Evolutionary conservation across 768 basidiomycete species (phyloP), one percentile per base, ranked within the genome.

Genomic region (Clitopilus hobsonii): DNA sequence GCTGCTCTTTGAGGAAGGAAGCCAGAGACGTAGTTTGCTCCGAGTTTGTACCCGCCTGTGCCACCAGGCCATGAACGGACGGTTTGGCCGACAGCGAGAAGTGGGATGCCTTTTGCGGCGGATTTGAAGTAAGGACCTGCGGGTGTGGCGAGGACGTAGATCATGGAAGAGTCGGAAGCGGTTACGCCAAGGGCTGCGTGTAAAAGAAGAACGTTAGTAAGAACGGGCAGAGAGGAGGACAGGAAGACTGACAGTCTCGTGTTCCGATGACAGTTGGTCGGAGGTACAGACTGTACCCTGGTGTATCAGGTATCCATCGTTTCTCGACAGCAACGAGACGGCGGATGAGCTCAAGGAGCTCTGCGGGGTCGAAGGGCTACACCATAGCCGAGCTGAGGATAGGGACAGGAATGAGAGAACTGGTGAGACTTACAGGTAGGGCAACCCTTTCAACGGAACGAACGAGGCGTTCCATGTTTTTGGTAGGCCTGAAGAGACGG

Each of bases 241-340:
- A 23, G 24, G 23, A 8, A 23, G 18, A 20, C 25, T 25, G 60
- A 73, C 73, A 66, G 3, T 72, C 41, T 18, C 78, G 78, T 1
- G 81, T 82, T 6, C 80, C 81, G 54, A 82, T 88, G 64, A 91
- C 70, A 5, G 86, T 93, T 22, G 91, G 88, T 47, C 94, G 86
- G 60, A 97, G 81, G 74, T 96, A 98, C 29, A 98, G 74, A 55
- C 88, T 91, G 68, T 91, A 83, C 13, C 88, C 93, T 1, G 82
- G 75, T 11, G 74, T 68, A 1, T 74, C 70, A 2, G 94, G 94
- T 27, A 97, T 91, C 94, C 94, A 97, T 10, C 86, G 81, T n/a
- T 75, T 69, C 41, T 98, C 94, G 47, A 88, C 59, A 38, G 65
- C 53, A 49, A 90, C 83, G 56, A 98, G 80, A 49, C 80, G 79